Evolutionary conservation across 73 alveolate genomes (phyloP), one percentile per base, ranked within the genome.

Genomic region (Tetrahymena borealis): DNA sequence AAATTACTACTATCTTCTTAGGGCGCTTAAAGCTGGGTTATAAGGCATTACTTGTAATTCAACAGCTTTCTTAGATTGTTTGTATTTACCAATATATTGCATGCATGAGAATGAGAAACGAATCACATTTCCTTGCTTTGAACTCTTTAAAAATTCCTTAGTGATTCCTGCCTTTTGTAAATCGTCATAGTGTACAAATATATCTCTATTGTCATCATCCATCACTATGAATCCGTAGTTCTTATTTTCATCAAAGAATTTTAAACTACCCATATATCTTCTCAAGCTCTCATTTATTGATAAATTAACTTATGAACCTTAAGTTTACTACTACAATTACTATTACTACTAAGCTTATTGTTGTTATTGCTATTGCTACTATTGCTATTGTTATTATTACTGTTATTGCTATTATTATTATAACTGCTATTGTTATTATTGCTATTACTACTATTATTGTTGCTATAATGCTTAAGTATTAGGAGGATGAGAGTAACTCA

Each of bases 131-230:
- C 95, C 95, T 40, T 85, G 35, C 79, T 93, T 93, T 11, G 91
- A 91, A 18, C 90, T 90, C 78, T 92, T 93, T 39, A 96, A 93
- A 42, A 94, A 91, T 33, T 95, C 96, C 79, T 93, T 96, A 32
- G 96, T 90, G 4, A 96, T 91, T 11, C 96, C 96, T 32, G 98
- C 96, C 38, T 94, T 96, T 93, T 95, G 91, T 35, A 96, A 90
- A 78, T 96, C 98, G 78, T 96, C 98, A 78, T 78, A 96, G 92
- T 96, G 98, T 20, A 96, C 97, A 90, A 96, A 96, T 11, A 96
- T 90, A 91, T 96, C 97, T 24, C 92, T 90, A n/a, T 96, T 96
- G 78, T 95, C 98, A 2, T 92, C 95, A 91, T 96, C 98, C 91
- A 95, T 95, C 16, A 94, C 93, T 10, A 96, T 91, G 60, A 96